Base-by-base conservation (phyloP, 2,329 filamentous ascomycete species). In the Ascochyta clinopodiicola region DNA sequence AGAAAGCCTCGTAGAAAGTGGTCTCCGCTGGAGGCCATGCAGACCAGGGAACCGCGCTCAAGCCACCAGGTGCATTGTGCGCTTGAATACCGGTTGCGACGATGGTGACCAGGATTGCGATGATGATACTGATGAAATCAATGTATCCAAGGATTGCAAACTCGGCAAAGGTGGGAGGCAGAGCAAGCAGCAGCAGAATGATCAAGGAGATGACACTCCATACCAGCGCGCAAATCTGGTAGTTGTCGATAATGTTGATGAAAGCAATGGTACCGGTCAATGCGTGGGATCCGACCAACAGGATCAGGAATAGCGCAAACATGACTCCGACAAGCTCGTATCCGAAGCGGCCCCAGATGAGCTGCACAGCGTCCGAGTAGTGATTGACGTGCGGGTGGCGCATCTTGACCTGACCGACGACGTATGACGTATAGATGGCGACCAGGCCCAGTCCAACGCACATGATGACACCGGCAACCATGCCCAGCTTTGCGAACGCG, bases 281-380 rank as follows among this genome's bases (percentile, higher is more conserved):
- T 51, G 88, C 81, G 75, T 92, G 89, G 19, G 87, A 89, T 43
- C 85, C 87, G 70, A 89, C 87, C 59, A 89, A 82, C 74, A 92
- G 87, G 29, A 73, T 63, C 39, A 74, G 54, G 60, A 72, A 73
- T 22, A 75, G 63, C 37, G 66, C 68, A 55, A 72, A 73, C 50
- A 91, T 69, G 73, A 88, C 86, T 61, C 87, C 85, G 0, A 86
- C 87, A 42, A 84, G 78, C 50, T 76, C 72, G 34, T 72, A 69
- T 44, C 73, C 73, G 45, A 73, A 73, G 17, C 75, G 76, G 12
- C 89, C 89, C 65, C 82, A 81, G 57, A 91, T 78, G 52, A 91
- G 79, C 42, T 82, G 78, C 4, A 87, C 88, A 6, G 87, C 88
- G 63, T 91, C 88, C 25, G 87, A 86, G 72, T 91, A 89, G 69